Conservation (phyloP, 2,329 filamentous ascomycete species). For the Pseudomassariella vexata region DNA sequence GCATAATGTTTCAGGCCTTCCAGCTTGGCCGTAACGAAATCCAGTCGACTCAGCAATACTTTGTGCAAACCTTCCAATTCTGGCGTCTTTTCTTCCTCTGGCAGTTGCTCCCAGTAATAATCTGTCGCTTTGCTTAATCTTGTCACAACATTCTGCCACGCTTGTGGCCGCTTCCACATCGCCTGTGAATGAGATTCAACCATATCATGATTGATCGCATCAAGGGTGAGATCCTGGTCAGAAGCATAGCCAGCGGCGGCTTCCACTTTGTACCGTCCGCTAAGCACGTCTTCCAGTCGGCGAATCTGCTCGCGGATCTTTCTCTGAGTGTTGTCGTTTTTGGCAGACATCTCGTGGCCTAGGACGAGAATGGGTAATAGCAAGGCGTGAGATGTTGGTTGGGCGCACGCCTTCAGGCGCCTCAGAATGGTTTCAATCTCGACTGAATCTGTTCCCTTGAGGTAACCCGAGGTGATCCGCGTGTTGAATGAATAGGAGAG, state of each 20-base stretch:
- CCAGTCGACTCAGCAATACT: slow-evolving; percentile 20
- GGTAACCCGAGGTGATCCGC: slow-evolving; percentile 24
- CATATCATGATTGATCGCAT: slow-evolving; percentile 22
- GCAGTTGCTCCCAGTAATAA: slow-evolving; percentile 10
- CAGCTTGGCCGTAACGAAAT: slow-evolving; percentile 26
- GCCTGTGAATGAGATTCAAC: slow-evolving; percentile 24
- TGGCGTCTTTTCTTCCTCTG: neutral
- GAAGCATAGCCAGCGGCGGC: slow-evolving; percentile 12
- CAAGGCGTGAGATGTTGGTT: slow-evolving; percentile 22
- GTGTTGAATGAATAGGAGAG: slow-evolving; percentile 23
- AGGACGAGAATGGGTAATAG: slow-evolving; percentile 25
- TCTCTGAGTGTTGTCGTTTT: slow-evolving; percentile 23
- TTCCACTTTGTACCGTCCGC: slow-evolving; percentile 18
- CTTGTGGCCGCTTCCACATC: slow-evolving; percentile 25
- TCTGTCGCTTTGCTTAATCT: slow-evolving; percentile 14
- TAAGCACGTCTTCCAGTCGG: slow-evolving; percentile 20
- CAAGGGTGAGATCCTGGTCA: slow-evolving; percentile 17
- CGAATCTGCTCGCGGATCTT: slow-evolving; percentile 21
- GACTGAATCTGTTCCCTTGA: slow-evolving; percentile 21
- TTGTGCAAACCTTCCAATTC: slow-evolving; percentile 18
- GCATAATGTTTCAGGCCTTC: slow-evolving; percentile 29
- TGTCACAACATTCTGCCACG: slow-evolving; percentile 21
- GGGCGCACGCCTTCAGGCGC: slow-evolving; percentile 19
- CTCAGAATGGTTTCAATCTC: slow-evolving; percentile 17
- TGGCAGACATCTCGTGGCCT: slow-evolving; percentile 16